Percentiles rank a stretch among this genome's conserved stretches.
phyloP scores from a whole-genome alignment of 1,284 basidiomycete genomes.

The Kwoniella shivajii region DNA sequence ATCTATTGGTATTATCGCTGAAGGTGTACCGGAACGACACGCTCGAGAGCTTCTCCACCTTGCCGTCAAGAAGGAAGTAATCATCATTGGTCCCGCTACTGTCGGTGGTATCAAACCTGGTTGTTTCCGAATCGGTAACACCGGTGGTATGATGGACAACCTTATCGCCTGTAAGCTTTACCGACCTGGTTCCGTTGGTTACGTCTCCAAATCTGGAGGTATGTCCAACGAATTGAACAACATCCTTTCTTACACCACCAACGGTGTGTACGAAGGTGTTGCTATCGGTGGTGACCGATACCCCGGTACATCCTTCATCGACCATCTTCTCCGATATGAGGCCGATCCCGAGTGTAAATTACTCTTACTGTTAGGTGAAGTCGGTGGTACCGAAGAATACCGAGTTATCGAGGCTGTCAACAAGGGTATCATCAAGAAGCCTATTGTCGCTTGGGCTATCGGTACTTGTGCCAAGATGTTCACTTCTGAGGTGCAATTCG shows the following conservation, averaged over 20 bases:
- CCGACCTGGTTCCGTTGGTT: slow-evolving; percentile 94
- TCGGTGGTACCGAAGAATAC: slow-evolving; percentile 99
- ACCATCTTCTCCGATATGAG: slow-evolving; percentile 97
- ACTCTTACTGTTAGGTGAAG: slow-evolving; percentile 97
- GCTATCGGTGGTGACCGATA: slow-evolving; percentile 99
- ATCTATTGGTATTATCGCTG: slow-evolving; percentile 92
- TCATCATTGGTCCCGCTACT: slow-evolving; percentile 97
- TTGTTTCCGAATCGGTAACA: slow-evolving; percentile 99
- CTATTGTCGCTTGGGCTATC: slow-evolving; percentile 98
- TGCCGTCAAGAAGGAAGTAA: slow-evolving; percentile 80
- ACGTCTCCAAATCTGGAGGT: slow-evolving; percentile 99
- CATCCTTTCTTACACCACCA: slow-evolving; percentile 94
- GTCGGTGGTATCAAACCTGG: slow-evolving; percentile 99
- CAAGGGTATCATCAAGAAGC: slow-evolving; percentile 91
- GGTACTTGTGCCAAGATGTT: slow-evolving; percentile 99
- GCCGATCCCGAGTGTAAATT: slow-evolving; percentile 97
- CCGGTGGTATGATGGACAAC: slow-evolving; percentile 99
- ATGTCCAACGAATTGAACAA: slow-evolving; percentile 99
- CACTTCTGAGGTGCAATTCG: slow-evolving; percentile 98
- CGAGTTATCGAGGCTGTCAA: slow-evolving; percentile 98
- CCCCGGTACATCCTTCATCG: slow-evolving; percentile 98
- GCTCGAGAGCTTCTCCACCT: slow-evolving; percentile 93
- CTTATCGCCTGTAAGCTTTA: slow-evolving; percentile 98
- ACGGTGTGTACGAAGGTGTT: slow-evolving; percentile 99
- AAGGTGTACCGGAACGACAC: slow-evolving; percentile 97